Evolutionary conservation across 2,329 filamentous ascomycete genomes (phyloP), one percentile per base, ranked within the genome.

Genomic region (Chaetomium sp.): DNA sequence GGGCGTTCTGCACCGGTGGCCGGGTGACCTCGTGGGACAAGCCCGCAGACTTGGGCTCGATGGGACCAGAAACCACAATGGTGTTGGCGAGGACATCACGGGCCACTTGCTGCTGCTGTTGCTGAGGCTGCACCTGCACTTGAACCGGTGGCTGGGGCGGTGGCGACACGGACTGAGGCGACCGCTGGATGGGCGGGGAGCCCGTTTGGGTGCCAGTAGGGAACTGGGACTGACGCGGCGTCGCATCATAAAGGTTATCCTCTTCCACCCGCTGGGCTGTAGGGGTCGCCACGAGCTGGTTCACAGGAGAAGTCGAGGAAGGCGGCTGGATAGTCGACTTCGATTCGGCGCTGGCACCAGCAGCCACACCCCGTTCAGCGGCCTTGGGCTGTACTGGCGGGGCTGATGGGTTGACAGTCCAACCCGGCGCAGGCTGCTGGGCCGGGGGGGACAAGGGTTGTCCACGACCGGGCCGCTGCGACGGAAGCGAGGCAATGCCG

Each of bases 191-290:
- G 7, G 6, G 40, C 40, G 40, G 11, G 11, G 6, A n/a, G 11
- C 7, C 6, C 14, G 12, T 11, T 42, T 8, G 40, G 5, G 40
- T 50, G 11, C 55, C 52, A 27, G 58, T 47, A 9, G 53, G 54
- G 19, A 60, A 60, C 12, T 54, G 52, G 36, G 64, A 64, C 32
- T 65, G 54, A 2, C 66, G 66, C 2, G 69, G 68, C 4, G 69
- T 70, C 4, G 68, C 67, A 49, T 70, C 67, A 54, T 70, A 69
- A 11, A 70, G 64, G 53, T 70, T 67, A 2, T 69, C 65, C 32
- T 65, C 61, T 6, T 57, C 58, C 4, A 61, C 62, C 35, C 58
- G 56, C 44, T 59, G 61, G 8, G 51, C 57, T 9, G 50, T 51
- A 27, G 51, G 65, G 9, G 57, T 45, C 32, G 19, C 19, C 19